Percentiles rank a stretch among this genome's conserved stretches.
phyloP scores from a whole-genome alignment of 352 stramenopile species.

The Stramenopiles sp. region DNA sequence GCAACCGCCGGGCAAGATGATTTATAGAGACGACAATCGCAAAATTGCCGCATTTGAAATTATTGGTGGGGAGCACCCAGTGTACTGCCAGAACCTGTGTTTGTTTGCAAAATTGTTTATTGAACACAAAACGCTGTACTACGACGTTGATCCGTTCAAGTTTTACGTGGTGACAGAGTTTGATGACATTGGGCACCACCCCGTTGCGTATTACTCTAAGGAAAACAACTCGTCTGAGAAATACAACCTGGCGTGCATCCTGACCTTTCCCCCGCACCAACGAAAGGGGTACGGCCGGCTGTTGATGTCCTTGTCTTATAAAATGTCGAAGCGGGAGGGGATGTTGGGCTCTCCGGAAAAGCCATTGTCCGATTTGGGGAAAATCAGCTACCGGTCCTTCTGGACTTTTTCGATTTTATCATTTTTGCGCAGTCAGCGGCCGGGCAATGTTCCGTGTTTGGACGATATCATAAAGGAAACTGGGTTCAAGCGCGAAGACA shows the following conservation, averaged over 20 bases:
- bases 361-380: slow-evolving; percentile 90
- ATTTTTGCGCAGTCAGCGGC: too few relatives aligned
- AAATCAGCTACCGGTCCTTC: slow-evolving; percentile 79
- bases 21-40: neutral
- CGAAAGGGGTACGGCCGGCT: slow-evolving; percentile 96
- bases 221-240: slow-evolving; percentile 92
- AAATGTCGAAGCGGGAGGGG: slow-evolving; percentile 91
- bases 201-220: slow-evolving; percentile 98
- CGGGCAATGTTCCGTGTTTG: too few relatives aligned
- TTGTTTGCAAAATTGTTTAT: slow-evolving; percentile 97
- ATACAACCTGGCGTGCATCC: slow-evolving; percentile 98
- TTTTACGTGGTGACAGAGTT: slow-evolving; percentile 97
- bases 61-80: slow-evolving; percentile 79
- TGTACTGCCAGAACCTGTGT: slow-evolving; percentile 96
- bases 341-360: slow-evolving; percentile 95
- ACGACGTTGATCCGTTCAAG: slow-evolving; percentile 97
- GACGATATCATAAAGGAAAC: too few relatives aligned
- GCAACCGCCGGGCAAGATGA: neutral
- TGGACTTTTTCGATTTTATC: too few relatives aligned
- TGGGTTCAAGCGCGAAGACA: too few relatives aligned
- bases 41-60: slow-evolving; percentile 34
- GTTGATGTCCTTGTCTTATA: slow-evolving; percentile 97
- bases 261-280: slow-evolving; percentile 96
- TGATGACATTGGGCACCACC: slow-evolving; percentile 65
- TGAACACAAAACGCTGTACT: slow-evolving; percentile 99